Evolutionary conservation across 1,139 yeast species (phyloP), one percentile per base, ranked within the genome.

Genomic region (Pichia inconspicua): DNA sequence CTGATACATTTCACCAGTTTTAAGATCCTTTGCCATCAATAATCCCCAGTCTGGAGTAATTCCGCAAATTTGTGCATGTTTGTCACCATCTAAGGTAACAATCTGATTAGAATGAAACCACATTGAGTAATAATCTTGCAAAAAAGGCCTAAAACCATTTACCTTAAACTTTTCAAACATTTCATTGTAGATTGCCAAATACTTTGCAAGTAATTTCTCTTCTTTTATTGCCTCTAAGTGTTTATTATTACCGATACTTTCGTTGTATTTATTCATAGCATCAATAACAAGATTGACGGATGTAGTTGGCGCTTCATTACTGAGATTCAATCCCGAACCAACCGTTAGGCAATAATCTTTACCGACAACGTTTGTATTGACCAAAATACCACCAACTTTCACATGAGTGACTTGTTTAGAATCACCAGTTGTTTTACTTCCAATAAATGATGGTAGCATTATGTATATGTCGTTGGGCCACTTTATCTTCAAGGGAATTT

Each of bases 381-480:
- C 88, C 40, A 94, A 65, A 6, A 92, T 76, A 0, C 99, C 99
- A 1, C 92, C 81, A 4, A 90, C 75, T 62, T 94, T 94, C 39
- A 80, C 78, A 63, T 78, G 86, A 11, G 79, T 77, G 0, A 73
- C 74, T 31, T 73, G 77, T 12, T 58, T 53, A 34, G 69, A 53
- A 43, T 65, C 57, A 11, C 42, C 25, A 3, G 52, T 51, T 10
- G 53, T 41, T 2, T 41, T 45, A 42, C 59, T 43, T 36, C 65
- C 60, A 61, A 66, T 72, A 52, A 69, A 77, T 46, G 80, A 80
- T 0, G 95, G 94, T 53, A 78, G 80, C 57, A 81, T 65, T 7
- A 84, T 79, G 62, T 87, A 94, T 15, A 92, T 71, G 65, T 94
- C 99, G 63, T 94, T 94, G 6, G 99, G 99, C 99, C 99, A 94